Evolutionary conservation across 306 rosid species (phyloP).

Genomic region (Pyrus betulifolia): DNA sequence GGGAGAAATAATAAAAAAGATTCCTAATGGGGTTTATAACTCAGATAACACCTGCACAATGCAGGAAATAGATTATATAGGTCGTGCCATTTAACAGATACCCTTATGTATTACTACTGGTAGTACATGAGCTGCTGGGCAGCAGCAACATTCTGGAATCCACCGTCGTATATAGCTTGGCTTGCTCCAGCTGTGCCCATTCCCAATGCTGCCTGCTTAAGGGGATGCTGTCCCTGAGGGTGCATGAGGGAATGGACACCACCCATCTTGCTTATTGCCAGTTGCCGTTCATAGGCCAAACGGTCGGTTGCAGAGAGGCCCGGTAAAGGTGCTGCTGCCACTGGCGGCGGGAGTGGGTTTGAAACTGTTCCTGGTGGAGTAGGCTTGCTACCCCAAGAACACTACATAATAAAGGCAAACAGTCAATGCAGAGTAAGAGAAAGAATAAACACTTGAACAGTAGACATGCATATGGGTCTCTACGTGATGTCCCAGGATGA

Average conservation of each 20-base stretch:
- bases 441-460: neutral
- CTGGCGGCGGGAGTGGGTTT: slow-evolving; percentile 95
- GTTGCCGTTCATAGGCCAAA: slow-evolving; percentile 69
- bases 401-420: slow-evolving; percentile 26
- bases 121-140: slow-evolving; percentile 98
- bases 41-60: slow-evolving; percentile 28
- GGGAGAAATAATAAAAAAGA: neutral
- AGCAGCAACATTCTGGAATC: slow-evolving; percentile 85
- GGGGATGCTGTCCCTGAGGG: slow-evolving; percentile 71
- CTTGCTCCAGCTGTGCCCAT: slow-evolving; percentile 74
- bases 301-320: slow-evolving; percentile 69
- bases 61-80: slow-evolving; percentile 24
- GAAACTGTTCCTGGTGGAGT: slow-evolving; percentile 93
- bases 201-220: slow-evolving; percentile 78
- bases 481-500: neutral
- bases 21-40: slow-evolving; percentile 40
- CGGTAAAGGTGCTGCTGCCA: slow-evolving; percentile 52
- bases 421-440: neutral
- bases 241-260: slow-evolving; percentile 84
- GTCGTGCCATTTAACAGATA: slow-evolving; percentile 14
- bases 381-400: slow-evolving; percentile 99
- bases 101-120: slow-evolving; percentile 39
- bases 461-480: neutral
- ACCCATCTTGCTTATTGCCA: slow-evolving; percentile 93
- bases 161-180: slow-evolving; percentile 94